Base-by-base conservation (phyloP, 306 rosid genomes). In the Lathyrus aphaca region DNA sequence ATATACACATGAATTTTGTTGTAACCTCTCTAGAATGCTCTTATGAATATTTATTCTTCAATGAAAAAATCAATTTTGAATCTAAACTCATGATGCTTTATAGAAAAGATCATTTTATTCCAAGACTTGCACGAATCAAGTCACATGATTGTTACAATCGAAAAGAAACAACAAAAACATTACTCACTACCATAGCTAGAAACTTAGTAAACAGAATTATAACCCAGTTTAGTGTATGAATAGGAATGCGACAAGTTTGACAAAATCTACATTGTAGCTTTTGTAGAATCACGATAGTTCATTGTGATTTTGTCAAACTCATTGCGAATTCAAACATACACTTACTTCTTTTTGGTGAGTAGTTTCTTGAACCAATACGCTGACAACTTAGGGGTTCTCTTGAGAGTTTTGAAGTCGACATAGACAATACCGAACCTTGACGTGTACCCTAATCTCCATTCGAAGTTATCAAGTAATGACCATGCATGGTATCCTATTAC, bases 401-500 rank as follows among this genome's bases (percentile, higher is more conserved):
- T 86, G 59, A 90, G 98, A 80, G 81, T 88, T 40, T 77, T 81
- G 81, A 69, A 92, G 77, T 93, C 96, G 9, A 93, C 93, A 76
- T 86, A 93, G 38, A 90, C 96, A 42, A 93, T 90, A 39, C 98
- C 96, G 60, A 93, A 93, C 64, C 98, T 88, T 56, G 96, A 93
- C 8, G 94, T 90, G 83, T 90, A 93, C n/a, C 97, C 98, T 50
- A 68, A 84, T 57, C 87, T 85, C 98, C 98, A 90, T 72, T 93
- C 98, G 15, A 90, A 90, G 85, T 93, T 93, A 78, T 93, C 98
- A 0, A 93, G 91, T 82, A 90, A 77, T 15, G 98, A 93, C 98
- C 97, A 88, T 10, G 98, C 96, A 15, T 88, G 86, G 67, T 93
- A 93, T 51, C 97, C 98, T n/a, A 69, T 11, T 35, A 88, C 83